Evolutionary conservation across 2,329 filamentous ascomycete species (phyloP).

Genomic region (Pyrenophora seminiperda): DNA sequence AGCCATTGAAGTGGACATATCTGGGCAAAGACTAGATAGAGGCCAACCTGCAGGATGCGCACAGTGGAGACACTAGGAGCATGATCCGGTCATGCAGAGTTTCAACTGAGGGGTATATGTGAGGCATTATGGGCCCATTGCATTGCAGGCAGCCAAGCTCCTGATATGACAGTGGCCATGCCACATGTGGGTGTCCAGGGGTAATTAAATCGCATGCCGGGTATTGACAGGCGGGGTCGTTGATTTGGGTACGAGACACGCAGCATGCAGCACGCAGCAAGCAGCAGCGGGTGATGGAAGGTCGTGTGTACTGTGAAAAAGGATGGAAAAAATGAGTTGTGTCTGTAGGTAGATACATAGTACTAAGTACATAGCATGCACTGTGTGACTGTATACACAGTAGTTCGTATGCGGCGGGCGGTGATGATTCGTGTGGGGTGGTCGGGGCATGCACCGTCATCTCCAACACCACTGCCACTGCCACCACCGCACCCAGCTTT

Average conservation of each 20-base stretch:
- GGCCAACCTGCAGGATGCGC: conserved; percentile 10
- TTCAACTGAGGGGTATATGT: conserved; percentile 34
- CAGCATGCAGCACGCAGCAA: conserved; percentile 11
- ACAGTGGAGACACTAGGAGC: conserved; percentile 3
- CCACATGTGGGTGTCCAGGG: conserved; percentile 20
- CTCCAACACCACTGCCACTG: no score
- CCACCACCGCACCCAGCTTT: neutral
- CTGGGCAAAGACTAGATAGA: conserved; percentile 47
- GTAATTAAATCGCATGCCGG: conserved; percentile 18
- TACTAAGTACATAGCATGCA: no score
- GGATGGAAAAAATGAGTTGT: no score
- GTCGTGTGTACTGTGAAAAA: neutral
- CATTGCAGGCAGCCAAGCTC: conserved; percentile 19
- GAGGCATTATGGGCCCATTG: conserved; percentile 31
- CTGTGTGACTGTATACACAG: no score
- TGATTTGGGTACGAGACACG: conserved; percentile 6
- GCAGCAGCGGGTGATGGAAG: conserved; percentile 19
- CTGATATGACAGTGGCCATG: conserved; percentile 24
- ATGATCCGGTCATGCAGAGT: conserved; percentile 13
- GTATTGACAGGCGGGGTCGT: conserved; percentile 13
- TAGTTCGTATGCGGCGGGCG: no score
- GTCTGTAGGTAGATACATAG: no score
- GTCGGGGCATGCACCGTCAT: no score
- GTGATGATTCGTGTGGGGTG: no score
- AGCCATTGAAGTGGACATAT: conserved; percentile 53